Percentiles rank a stretch among this genome's conserved stretches.
Evolutionary conservation across 192 early-diverging fungal species (phyloP).

Genomic region (Pecoramyces ruminantium): DNA sequence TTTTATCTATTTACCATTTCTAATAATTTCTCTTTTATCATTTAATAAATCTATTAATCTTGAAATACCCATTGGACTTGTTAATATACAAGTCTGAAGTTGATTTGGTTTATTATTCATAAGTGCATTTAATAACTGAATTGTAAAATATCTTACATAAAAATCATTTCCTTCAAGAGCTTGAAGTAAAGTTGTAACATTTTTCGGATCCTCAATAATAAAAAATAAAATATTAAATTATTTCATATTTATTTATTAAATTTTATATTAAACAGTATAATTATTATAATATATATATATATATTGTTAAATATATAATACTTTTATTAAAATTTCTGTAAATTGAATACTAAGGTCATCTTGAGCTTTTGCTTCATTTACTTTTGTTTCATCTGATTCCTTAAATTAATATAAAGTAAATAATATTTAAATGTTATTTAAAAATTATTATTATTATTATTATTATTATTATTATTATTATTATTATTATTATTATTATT

Average conservation of each 20-base stretch:
- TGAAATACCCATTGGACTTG: slow-evolving; percentile 63
- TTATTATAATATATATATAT: not conserved
- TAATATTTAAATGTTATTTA: too few species aligned
- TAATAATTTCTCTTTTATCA: slow-evolving; percentile 82
- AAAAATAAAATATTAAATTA: too few species aligned
- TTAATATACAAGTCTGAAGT: slow-evolving; percentile 73
- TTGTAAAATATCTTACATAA: slow-evolving; percentile 80
- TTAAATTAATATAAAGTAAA: slow-evolving; percentile 14
- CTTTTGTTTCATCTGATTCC: slow-evolving; percentile 19
- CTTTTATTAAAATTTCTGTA: slow-evolving; percentile 23
- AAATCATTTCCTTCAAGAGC: slow-evolving; percentile 83
- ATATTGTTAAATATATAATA: not conserved
- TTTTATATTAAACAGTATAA: too few species aligned
- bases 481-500: too few species aligned
- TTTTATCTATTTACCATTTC: slow-evolving; percentile 68
- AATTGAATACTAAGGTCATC: slow-evolving; percentile 17
- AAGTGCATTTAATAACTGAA: slow-evolving; percentile 69
- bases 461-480: too few species aligned
- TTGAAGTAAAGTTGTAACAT: slow-evolving; percentile 68
- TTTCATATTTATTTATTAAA: too few species aligned
- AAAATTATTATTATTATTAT: too few species aligned
- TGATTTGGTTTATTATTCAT: slow-evolving; percentile 33
- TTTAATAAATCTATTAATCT: slow-evolving; percentile 87
- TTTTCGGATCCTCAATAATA: slow-evolving; percentile 24
- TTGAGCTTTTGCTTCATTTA: not conserved